These are phyloP conservation scores for Lichtheimia ornata DNA, from an alignment of 371 early-diverging fungal genomes.

Conservation along the genomic window DNA sequence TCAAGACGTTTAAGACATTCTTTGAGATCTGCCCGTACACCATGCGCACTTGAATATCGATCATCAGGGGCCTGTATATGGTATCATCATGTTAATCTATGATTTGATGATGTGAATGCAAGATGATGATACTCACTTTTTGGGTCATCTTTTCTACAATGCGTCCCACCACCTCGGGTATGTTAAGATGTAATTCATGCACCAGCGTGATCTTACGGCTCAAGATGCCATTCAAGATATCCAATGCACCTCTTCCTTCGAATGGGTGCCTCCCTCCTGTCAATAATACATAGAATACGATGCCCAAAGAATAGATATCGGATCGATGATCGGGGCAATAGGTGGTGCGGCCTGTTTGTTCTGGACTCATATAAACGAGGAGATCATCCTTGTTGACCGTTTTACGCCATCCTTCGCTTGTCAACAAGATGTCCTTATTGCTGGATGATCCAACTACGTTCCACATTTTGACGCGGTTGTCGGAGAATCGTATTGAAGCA, in stretches of 20 bases:
- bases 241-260: constrained; percentile 50
- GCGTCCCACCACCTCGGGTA: constrained; percentile 45
- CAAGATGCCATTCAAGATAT: constrained; percentile 54
- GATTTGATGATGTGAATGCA: neutral
- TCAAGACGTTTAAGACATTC: constrained; percentile 43
- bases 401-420: constrained; percentile 49
- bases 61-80: constrained; percentile 53
- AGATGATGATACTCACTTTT: constrained; percentile 36
- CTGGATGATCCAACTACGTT: constrained; percentile 37
- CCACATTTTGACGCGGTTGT: constrained; percentile 37
- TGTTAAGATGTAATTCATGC: constrained; percentile 47
- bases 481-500: constrained; percentile 40
- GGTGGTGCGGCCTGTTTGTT: constrained; percentile 61
- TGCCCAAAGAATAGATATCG: constrained; percentile 58
- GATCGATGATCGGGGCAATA: constrained; percentile 59
- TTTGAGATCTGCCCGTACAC: constrained; percentile 55
- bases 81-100: neutral
- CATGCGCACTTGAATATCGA: constrained; percentile 58
- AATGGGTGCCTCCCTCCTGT: constrained; percentile 51
- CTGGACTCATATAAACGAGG: constrained; percentile 45
- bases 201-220: constrained; percentile 47
- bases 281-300: constrained; percentile 52
- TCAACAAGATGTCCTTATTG: constrained; percentile 33
- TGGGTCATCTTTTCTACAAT: constrained; percentile 61
- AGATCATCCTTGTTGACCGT: constrained; percentile 36